These are phyloP conservation scores for Fusarium citri DNA, from an alignment of 2,329 filamentous ascomycete genomes.

Conservation along the genomic window DNA sequence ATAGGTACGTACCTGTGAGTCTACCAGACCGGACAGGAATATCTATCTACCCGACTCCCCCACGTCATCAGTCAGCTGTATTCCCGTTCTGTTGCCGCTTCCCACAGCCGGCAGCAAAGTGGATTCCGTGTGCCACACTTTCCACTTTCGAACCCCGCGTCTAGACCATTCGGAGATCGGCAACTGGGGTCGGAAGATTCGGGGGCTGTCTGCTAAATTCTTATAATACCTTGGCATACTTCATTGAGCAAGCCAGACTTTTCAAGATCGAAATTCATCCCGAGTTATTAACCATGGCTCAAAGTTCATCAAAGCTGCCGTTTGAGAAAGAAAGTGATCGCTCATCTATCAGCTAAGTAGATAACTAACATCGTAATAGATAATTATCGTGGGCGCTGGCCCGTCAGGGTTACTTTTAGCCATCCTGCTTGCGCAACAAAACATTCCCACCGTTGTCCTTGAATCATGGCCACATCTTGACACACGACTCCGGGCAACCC, in stretches of 20 bases:
- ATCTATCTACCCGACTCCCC: rapidly evolving
- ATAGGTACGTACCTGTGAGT: background rate
- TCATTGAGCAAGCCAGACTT: background rate
- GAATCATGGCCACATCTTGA: constrained; percentile 13
- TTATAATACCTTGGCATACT: background rate
- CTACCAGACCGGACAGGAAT: background rate
- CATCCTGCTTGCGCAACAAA: background rate
- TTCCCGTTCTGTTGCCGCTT: background rate
- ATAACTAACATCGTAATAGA: background rate
- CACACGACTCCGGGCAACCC: constrained; percentile 1
- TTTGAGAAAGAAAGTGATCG: background rate
- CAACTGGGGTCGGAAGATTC: background rate
- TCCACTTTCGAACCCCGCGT: background rate
- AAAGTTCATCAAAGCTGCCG: background rate
- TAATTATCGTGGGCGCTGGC: constrained; percentile 2
- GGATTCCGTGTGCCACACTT: background rate
- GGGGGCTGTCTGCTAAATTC: background rate
- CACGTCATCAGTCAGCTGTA: background rate
- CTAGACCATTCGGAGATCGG: background rate
- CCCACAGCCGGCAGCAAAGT: background rate
- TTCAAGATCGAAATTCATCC: background rate
- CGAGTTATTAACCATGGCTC: background rate
- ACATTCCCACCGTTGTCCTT: background rate
- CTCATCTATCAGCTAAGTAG: rapidly evolving
- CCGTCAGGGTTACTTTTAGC: background rate